A percentile compares a stretch with the other conserved stretches of the same genome.
Conservation (phyloP, 345 rosid species). For the Gossypium raimondii region DNA sequence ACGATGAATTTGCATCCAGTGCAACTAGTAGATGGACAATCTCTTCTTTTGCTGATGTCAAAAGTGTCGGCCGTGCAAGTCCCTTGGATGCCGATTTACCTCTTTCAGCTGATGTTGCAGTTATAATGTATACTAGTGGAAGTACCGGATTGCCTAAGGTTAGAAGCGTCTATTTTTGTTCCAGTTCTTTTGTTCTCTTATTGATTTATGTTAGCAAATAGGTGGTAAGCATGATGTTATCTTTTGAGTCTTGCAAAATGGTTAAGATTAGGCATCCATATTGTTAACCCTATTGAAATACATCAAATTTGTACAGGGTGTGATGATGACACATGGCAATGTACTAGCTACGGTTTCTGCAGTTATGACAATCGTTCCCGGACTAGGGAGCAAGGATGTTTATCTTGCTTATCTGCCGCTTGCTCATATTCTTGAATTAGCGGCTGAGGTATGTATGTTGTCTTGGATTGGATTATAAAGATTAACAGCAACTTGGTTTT, state of each 20-base stretch:
- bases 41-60: constrained; percentile 56
- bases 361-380: constrained; percentile 89
- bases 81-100: constrained; percentile 71
- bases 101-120: constrained; percentile 73
- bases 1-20: constrained; percentile 64
- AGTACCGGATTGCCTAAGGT: constrained; percentile 99
- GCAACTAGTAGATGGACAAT: constrained; percentile 56
- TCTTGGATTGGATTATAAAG: constrained; percentile 4
- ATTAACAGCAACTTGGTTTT: not conserved
- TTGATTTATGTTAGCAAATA: not conserved
- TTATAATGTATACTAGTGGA: constrained; percentile 99
- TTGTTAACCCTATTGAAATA: not conserved
- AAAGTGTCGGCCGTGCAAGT: constrained; percentile 70
- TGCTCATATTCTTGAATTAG: constrained; percentile 97
- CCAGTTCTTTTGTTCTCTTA: not conserved
- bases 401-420: constrained; percentile 89
- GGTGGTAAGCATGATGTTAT: not conserved
- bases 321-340: constrained; percentile 97
- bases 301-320: constrained; percentile 24
- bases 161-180: constrained; percentile 21
- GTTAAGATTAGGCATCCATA: not conserved
- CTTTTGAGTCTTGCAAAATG: not conserved
- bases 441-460: constrained; percentile 64
- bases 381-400: constrained; percentile 69
- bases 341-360: constrained; percentile 92